Percentiles rank a stretch among this genome's conserved stretches.
Conservation (phyloP, 495 filamentous ascomycete genomes). For the Annulohypoxylon stygium region DNA sequence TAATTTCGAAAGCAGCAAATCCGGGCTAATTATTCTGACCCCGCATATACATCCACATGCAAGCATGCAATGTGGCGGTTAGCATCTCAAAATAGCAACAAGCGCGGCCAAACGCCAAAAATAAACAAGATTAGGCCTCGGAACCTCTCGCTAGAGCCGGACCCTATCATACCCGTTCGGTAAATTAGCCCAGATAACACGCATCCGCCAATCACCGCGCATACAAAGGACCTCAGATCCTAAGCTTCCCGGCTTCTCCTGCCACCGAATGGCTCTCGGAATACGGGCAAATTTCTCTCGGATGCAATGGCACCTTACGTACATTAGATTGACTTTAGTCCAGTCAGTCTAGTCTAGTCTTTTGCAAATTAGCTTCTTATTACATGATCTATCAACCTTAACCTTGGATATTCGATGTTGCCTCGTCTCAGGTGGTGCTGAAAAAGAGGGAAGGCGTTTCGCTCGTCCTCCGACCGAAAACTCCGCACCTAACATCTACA, state of each 20-base stretch:
- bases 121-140: slow-evolving; percentile 32
- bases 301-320: slow-evolving; percentile 29
- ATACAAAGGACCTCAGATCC: not conserved
- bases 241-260: slow-evolving; percentile 2
- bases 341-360: not conserved
- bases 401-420: slow-evolving; percentile 14
- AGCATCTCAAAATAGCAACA: slow-evolving; percentile 46
- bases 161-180: slow-evolving; percentile 27
- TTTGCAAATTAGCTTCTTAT: slow-evolving; percentile 31
- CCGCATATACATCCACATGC: not conserved
- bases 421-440: slow-evolving; percentile 47
- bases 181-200: slow-evolving; percentile 40
- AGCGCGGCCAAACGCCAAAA: slow-evolving; percentile 40
- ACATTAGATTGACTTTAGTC: not conserved
- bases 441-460: slow-evolving; percentile 44
- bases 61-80: slow-evolving; percentile 28
- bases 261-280: slow-evolving; percentile 20
- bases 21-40: slow-evolving; percentile 24
- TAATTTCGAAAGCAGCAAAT: slow-evolving; percentile 37
- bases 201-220: slow-evolving; percentile 30
- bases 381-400: not conserved
- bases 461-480: slow-evolving; percentile 36
- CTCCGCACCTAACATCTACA: not conserved
- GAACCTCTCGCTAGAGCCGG: slow-evolving; percentile 29
- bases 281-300: slow-evolving; percentile 36